Evolutionary conservation across 352 stramenopile species (phyloP).

Genomic region (Blastocystis sp.): DNA sequence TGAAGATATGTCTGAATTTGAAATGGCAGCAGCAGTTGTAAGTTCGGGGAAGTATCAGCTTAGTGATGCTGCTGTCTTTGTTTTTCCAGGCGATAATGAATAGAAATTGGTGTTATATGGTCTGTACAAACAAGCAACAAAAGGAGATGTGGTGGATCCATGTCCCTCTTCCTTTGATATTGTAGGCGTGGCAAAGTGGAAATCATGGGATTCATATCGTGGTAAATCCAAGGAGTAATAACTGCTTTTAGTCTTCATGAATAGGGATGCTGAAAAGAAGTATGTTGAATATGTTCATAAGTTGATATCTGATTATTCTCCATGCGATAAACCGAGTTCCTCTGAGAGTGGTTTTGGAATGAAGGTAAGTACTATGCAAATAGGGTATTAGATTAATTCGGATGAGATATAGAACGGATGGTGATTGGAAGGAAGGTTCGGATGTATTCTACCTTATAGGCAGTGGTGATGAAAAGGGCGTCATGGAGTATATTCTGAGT

Average conservation of each 20-base stretch:
- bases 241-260: neutral
- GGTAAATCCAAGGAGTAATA: conserved; percentile 6
- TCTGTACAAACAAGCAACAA: conserved; percentile 37
- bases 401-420: conserved; percentile 5
- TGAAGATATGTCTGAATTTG: conserved; percentile 6
- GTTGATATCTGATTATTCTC: neutral
- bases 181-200: conserved; percentile 68
- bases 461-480: neutral
- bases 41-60: neutral
- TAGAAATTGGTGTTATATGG: conserved; percentile 48
- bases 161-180: conserved; percentile 52
- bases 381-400: neutral
- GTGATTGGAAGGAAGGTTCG: conserved; percentile 25
- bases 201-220: conserved; percentile 31
- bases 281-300: conserved; percentile 64
- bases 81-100: neutral
- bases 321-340: neutral
- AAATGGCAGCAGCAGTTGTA: neutral
- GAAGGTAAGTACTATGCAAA: conserved; percentile 51
- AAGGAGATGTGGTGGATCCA: neutral
- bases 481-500: conserved; percentile 32
- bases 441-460: conserved; percentile 52
- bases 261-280: conserved; percentile 19
- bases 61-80: neutral
- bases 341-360: conserved; percentile 13